These are phyloP conservation scores for Vitis vinifera DNA, from an alignment of 164 flowering plant species.

Conservation along the genomic window DNA sequence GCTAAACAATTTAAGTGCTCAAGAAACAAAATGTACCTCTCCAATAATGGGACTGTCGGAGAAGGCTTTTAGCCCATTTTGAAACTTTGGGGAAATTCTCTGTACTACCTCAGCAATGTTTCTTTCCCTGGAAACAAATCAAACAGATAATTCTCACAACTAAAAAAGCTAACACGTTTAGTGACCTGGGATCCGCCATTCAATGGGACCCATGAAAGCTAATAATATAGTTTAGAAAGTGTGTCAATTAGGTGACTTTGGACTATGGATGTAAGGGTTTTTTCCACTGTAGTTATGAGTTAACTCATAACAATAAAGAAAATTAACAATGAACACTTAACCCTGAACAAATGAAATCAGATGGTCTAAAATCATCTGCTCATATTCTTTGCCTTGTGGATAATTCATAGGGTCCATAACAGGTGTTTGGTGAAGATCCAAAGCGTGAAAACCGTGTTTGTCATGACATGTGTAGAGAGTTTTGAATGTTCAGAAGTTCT, in stretches of 20 bases:
- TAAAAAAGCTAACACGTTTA: neutral
- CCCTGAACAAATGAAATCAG: neutral
- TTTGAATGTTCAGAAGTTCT: neutral
- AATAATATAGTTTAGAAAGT: neutral
- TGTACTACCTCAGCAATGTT: conserved; percentile 70
- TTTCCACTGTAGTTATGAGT: neutral
- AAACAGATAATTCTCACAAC: neutral
- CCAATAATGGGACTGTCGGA: conserved; percentile 92
- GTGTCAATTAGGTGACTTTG: neutral
- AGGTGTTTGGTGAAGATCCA: neutral
- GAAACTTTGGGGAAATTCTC: conserved; percentile 72
- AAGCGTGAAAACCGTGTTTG: neutral
- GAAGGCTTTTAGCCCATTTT: conserved; percentile 77
- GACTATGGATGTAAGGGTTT: neutral
- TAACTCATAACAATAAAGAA: neutral
- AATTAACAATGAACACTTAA: neutral
- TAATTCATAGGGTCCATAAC: too few species aligned
- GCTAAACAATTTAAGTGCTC: too few species aligned
- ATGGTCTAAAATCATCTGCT: neutral
- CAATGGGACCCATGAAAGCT: neutral
- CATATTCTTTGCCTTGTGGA: too few species aligned
- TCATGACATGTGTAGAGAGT: neutral
- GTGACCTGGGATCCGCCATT: too few species aligned
- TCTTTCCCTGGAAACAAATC: conserved; percentile 64
- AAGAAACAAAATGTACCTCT: conserved; percentile 53